phyloP scores from a whole-genome alignment of 108 stramenopile genomes.

The Fragilariopsis cylindrus region DNA sequence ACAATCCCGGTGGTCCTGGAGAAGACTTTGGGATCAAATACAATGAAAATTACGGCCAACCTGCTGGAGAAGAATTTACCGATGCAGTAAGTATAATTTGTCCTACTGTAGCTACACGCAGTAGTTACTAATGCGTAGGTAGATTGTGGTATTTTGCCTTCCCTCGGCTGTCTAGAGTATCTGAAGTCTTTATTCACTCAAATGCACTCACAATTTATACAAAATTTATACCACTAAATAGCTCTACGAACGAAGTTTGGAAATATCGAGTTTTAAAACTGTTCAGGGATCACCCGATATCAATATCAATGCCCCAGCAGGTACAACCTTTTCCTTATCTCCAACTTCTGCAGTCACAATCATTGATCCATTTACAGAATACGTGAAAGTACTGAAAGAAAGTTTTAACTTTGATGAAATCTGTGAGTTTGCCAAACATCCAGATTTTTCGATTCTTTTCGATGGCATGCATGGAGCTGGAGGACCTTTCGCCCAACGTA shows the following conservation, averaged over 20 bases:
- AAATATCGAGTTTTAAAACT: slow-evolving; percentile 68
- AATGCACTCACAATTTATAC: background rate
- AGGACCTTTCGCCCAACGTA: slow-evolving; percentile 91
- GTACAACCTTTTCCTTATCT: slow-evolving; percentile 62
- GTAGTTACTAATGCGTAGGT: background rate
- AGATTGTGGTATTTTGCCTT: too few species aligned
- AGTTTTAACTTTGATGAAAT: slow-evolving; percentile 95
- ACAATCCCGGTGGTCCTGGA: slow-evolving; percentile 99
- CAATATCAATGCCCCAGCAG: slow-evolving; percentile 65
- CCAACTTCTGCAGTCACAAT: slow-evolving; percentile 77
- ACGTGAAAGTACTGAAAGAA: slow-evolving; percentile 80
- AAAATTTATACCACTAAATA: slow-evolving; percentile 14
- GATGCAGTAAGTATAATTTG: slow-evolving; percentile 70
- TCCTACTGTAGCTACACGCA: background rate
- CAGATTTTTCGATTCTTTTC: slow-evolving; percentile 89
- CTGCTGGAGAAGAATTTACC: slow-evolving; percentile 96
- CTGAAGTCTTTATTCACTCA: background rate
- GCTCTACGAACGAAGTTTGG: slow-evolving; percentile 70
- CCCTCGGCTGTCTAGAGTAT: too few species aligned
- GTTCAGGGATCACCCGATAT: slow-evolving; percentile 54
- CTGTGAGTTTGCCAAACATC: slow-evolving; percentile 60
- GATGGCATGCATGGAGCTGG: slow-evolving; percentile 99
- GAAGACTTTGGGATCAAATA: slow-evolving; percentile 98
- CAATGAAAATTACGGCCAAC: slow-evolving; percentile 95
- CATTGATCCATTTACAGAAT: slow-evolving; percentile 82